Conservation (phyloP, 148 eudicot species). For the Rhododendron molle region DNA sequence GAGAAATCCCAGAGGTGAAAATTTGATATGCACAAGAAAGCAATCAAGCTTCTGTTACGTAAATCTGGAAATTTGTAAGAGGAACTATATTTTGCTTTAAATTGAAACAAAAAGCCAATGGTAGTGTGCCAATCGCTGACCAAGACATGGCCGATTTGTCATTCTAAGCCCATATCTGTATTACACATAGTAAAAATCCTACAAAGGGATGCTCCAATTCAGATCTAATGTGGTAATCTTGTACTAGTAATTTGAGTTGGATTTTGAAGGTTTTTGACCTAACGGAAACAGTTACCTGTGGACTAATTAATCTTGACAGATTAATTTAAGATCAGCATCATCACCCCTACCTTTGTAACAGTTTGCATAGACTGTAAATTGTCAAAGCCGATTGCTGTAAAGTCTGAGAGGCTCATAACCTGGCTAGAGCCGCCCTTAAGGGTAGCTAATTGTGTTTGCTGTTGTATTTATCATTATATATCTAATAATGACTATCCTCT, state of each 20-base stretch:
- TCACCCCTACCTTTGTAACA: background rate
- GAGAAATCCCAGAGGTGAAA: background rate
- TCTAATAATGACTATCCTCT: background rate
- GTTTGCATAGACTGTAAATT: background rate
- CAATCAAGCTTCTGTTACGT: background rate
- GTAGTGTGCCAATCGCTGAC: background rate
- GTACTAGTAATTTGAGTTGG: background rate
- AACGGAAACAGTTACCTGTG: background rate
- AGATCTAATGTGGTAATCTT: background rate
- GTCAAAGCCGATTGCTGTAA: background rate
- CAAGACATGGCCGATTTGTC: background rate
- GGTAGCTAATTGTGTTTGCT: background rate
- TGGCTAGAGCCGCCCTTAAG: background rate
- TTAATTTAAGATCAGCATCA: background rate
- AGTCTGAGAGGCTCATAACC: background rate
- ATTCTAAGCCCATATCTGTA: background rate
- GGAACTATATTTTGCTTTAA: background rate
- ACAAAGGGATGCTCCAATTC: background rate
- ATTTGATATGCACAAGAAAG: background rate
- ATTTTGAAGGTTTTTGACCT: background rate
- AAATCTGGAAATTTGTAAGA: background rate
- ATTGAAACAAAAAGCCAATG: background rate
- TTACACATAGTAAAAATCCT: background rate
- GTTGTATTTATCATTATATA: background rate
- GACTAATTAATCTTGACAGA: background rate